phyloP scores from a whole-genome alignment of 2,329 filamentous ascomycete species.

The Blumeria hordei region DNA sequence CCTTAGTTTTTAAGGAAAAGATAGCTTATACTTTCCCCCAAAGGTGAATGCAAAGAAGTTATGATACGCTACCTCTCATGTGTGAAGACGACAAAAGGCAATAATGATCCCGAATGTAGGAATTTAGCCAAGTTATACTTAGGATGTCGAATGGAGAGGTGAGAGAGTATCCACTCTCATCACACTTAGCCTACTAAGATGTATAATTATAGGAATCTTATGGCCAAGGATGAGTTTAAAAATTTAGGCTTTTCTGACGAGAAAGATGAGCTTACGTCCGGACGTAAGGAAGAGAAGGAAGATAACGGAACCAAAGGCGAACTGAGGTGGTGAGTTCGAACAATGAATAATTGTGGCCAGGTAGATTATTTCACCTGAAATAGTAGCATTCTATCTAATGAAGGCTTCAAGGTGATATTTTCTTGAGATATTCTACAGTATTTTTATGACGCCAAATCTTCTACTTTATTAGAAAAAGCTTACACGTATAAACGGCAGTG shows the following conservation, averaged over 20 bases:
- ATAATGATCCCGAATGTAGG: conserved; percentile 71
- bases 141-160: conserved; percentile 85
- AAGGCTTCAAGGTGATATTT: too few species aligned
- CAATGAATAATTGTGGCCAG: too few species aligned
- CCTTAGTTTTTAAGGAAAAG: neutral
- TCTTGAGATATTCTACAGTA: too few species aligned
- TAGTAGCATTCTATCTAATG: too few species aligned
- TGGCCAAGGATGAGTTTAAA: conserved; percentile 87
- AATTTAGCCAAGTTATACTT: conserved; percentile 72
- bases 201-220: conserved; percentile 46
- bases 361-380: too few species aligned
- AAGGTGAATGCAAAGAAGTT: conserved; percentile 78
- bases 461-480: too few species aligned
- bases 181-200: conserved; percentile 1
- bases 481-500: too few species aligned
- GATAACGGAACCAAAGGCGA: conserved; percentile 10
- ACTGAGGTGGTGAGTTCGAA: conserved; percentile 10
- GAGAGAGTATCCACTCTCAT: conserved; percentile 14
- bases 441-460: too few species aligned
- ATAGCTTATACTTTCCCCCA: neutral
- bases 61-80: conserved; percentile 73
- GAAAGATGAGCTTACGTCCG: conserved; percentile 6
- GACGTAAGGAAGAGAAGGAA: conserved; percentile 6
- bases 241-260: conserved; percentile 52
- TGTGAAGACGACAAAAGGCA: conserved; percentile 59